These are phyloP conservation scores for Diaporthe ilicicola DNA, from an alignment of 2,329 filamentous ascomycete genomes.

Conservation along the genomic window DNA sequence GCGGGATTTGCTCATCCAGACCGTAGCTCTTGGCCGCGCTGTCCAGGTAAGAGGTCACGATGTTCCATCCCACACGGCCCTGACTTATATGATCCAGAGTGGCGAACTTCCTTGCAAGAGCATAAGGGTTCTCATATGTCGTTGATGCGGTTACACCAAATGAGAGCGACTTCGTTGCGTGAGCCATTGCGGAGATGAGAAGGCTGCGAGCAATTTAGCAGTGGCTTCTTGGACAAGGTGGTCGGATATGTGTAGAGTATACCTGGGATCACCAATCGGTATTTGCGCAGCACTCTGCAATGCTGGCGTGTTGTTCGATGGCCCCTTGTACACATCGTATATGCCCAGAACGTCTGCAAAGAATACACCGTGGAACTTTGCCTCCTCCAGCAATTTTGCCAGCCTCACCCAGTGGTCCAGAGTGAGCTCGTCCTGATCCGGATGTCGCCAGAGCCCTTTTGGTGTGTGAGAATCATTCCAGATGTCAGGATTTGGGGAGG, in stretches of 20 bases:
- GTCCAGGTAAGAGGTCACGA: constrained; percentile 76
- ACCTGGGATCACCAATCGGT: constrained; percentile 74
- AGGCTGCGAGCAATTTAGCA: constrained; percentile 35
- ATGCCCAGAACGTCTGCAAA: constrained; percentile 57
- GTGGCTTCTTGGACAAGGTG: neutral
- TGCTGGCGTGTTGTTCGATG: constrained; percentile 64
- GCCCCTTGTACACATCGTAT: constrained; percentile 74
- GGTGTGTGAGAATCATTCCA: neutral
- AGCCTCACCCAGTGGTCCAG: constrained; percentile 58
- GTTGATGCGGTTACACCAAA: constrained; percentile 77
- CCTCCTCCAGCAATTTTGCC: constrained; percentile 46
- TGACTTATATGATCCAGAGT: constrained; percentile 74
- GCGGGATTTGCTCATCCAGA: constrained; percentile 49
- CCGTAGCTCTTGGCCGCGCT: constrained; percentile 75
- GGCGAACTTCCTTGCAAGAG: constrained; percentile 71
- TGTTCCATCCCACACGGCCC: constrained; percentile 69
- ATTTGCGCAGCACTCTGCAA: constrained; percentile 72
- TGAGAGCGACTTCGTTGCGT: constrained; percentile 71
- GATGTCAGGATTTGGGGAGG: neutral
- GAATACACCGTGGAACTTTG: constrained; percentile 49
- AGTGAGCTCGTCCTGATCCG: constrained; percentile 34
- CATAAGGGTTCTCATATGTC: constrained; percentile 76
- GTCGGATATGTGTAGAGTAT: constrained; percentile 51
- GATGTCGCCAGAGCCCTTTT: constrained; percentile 27
- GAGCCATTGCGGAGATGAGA: constrained; percentile 68